phyloP scores from a whole-genome alignment of 345 rosid genomes.

The Leavenworthia alabamica region DNA sequence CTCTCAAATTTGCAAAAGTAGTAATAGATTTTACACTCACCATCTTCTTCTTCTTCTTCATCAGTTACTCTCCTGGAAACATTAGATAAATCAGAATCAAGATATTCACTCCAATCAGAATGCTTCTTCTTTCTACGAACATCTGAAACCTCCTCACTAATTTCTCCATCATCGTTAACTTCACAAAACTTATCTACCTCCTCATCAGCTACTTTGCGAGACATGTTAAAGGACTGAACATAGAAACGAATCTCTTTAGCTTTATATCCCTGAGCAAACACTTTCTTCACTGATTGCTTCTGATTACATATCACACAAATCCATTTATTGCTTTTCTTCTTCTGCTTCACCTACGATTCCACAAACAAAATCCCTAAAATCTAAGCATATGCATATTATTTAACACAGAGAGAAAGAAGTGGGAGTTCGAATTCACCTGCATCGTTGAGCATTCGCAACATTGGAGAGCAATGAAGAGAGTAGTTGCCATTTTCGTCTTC shows the following conservation, averaged over 20 bases:
- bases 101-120: constrained; percentile 58
- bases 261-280: constrained; percentile 55
- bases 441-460: constrained; percentile 82
- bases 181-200: constrained; percentile 1
- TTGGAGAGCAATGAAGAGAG: constrained; percentile 58
- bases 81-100: constrained; percentile 37
- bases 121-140: constrained; percentile 39
- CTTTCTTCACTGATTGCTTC: constrained; percentile 63
- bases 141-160: not conserved
- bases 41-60: constrained; percentile 29
- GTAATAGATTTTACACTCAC: no score
- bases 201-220: constrained; percentile 39
- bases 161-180: not conserved
- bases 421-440: constrained; percentile 52
- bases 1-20: no score
- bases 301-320: constrained; percentile 75
- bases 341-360: constrained; percentile 67
- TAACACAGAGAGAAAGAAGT: not conserved
- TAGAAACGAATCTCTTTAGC: constrained; percentile 74
- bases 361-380: not conserved
- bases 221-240: constrained; percentile 75
- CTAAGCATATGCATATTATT: not conserved
- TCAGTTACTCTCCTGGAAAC: not conserved
- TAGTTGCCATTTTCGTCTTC: constrained; percentile 29
- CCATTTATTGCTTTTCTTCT: constrained; percentile 81